Evolutionary conservation across 441 rosid species (phyloP).

Genomic region (Isatis lusitanica): DNA sequence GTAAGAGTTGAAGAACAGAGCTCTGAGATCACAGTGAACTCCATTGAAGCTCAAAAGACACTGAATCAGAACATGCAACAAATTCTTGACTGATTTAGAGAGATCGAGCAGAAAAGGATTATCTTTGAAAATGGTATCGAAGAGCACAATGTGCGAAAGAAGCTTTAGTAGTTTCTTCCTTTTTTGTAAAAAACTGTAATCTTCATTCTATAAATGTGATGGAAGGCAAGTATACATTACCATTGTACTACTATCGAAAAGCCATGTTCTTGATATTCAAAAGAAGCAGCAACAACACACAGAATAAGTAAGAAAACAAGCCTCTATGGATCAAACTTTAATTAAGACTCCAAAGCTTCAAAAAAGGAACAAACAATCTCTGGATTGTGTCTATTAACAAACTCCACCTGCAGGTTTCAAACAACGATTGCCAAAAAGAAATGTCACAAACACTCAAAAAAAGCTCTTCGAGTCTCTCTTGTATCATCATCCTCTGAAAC

Average conservation of each 20-base stretch:
- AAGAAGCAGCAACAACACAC: conserved; percentile 31
- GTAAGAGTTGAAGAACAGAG: not conserved
- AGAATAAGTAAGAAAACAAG: conserved; percentile 20
- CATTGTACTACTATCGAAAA: conserved; percentile 16
- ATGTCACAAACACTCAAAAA: conserved; percentile 24
- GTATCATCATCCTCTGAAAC: conserved; percentile 22
- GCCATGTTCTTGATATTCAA: conserved; percentile 20
- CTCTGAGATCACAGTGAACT: not conserved
- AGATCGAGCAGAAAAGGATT: not conserved
- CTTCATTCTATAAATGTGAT: conserved; percentile 14
- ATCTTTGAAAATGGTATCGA: not conserved
- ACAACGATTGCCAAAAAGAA: conserved; percentile 18
- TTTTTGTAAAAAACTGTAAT: conserved; percentile 14
- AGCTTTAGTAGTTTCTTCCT: conserved; percentile 3
- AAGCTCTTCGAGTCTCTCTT: conserved; percentile 10
- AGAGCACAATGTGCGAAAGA: not conserved
- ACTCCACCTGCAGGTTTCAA: conserved; percentile 33
- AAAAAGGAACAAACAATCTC: conserved; percentile 6
- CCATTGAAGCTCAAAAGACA: conserved; percentile 14
- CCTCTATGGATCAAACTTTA: conserved; percentile 13
- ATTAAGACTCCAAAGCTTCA: conserved; percentile 11
- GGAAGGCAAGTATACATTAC: conserved; percentile 15
- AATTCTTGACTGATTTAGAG: not conserved
- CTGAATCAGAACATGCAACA: conserved; percentile 8
- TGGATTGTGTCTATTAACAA: conserved; percentile 26